Evolutionary conservation across 169 alveolate genomes (phyloP).

Genomic region (Plasmodium blacklocki): DNA sequence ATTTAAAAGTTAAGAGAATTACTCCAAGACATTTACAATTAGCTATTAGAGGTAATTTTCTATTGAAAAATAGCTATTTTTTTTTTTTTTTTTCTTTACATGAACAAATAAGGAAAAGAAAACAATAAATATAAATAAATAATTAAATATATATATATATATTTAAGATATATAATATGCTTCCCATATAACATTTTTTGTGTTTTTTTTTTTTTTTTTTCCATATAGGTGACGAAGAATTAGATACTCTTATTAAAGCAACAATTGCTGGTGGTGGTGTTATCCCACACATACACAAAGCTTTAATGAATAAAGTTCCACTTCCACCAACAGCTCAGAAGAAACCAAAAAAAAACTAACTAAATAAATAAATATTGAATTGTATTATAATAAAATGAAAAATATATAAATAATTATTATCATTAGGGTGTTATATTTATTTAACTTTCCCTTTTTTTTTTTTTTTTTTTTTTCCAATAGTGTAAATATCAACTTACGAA

Average conservation of each 20-base stretch:
- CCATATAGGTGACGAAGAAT: constrained; percentile 97
- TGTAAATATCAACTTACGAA: not conserved
- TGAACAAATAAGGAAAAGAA: not conserved
- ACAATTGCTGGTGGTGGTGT: constrained; percentile 99
- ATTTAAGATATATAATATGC: not conserved
- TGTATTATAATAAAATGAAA: constrained; percentile 1
- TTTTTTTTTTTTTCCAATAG: not conserved
- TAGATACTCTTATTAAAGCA: constrained; percentile 97
- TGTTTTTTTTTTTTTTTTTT: not conserved
- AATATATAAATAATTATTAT: not conserved
- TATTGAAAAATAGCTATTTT: constrained; percentile 5
- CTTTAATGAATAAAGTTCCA: constrained; percentile 90
- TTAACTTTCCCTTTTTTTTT: not conserved
- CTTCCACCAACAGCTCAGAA: constrained; percentile 83
- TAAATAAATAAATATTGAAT: not conserved
- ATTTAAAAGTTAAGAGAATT: constrained; percentile 96
- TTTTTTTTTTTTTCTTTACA: not conserved
- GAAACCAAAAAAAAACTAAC: constrained; percentile 80
- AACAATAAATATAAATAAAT: not conserved
- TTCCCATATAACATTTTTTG: not conserved
- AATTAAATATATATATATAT: not conserved
- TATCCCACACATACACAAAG: constrained; percentile 98
- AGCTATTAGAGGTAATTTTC: constrained; percentile 87
- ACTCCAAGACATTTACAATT: constrained; percentile 98
- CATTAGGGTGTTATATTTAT: not conserved